Base-by-base conservation (phyloP, 2,329 filamentous ascomycete species). In the Aspergillus sp. region DNA sequence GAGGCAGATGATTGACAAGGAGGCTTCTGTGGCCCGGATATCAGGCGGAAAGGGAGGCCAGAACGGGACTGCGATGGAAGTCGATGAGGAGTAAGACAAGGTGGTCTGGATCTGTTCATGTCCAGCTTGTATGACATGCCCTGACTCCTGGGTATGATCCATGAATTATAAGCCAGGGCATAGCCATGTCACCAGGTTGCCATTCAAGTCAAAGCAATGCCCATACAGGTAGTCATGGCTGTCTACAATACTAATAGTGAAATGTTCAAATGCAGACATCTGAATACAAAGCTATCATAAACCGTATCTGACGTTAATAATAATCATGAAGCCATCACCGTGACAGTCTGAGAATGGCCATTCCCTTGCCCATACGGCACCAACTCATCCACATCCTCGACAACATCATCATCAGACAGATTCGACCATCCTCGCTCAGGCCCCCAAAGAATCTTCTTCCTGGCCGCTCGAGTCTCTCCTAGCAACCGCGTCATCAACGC, bases 1-100 rank as follows among this genome's bases (percentile, higher is more conserved):
- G 44, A 75, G 89, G 59, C 91, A 96, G 63, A 95, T 98, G 89
- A 96, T 98, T 53, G 91, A 96, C 68, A 96, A 96, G 68, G 91
- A 98, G 63, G 91, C 91, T 3, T 91, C 86, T 4, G 84, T 93
- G 63, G 85, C 89, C 13, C 80, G 63, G 72, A 82, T 38, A 56
- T 60, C 61, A 35, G 60, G 43, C 32, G 52, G 40, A 31, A 59
- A 49, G 48, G 60, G 60, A 10, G 53, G 67, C 24, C 69, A 79
- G 27, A 58, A 57, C 30, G 61, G 60, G 30, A 57, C 68, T 27
- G 49, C 43, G 36, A 85, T 86, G 80, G 81, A 85, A 10, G 71
- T 78, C 28, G 82, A 86, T 48, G 78, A 82, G 45, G 64, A 70
- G 34, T 53, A 68, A 49, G 67, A 54, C 45, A 55, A 32, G 38